Evolutionary conservation across 257 asterid species (phyloP), one percentile per base, ranked within the genome.

Genomic region (Ligustrum vulgare): DNA sequence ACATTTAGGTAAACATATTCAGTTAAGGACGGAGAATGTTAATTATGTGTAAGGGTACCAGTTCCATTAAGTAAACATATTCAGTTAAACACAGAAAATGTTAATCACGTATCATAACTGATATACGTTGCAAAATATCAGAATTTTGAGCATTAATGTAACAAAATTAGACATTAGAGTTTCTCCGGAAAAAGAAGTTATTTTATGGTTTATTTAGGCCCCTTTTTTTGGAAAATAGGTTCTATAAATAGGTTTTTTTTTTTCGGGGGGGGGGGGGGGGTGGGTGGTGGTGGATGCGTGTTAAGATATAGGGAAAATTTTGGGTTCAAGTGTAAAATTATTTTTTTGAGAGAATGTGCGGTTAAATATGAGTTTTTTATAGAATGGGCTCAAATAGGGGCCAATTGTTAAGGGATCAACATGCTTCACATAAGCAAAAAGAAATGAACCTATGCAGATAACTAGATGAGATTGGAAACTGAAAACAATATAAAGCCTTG

Each of bases 21-120:
- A n/a, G n/a, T n/a, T n/a, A n/a, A n/a, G n/a, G n/a, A n/a, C n/a
- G n/a, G n/a, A n/a, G n/a, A n/a, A n/a, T n/a, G n/a, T n/a, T n/a
- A n/a, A n/a, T n/a, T 95, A 95, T 82, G 91, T 91, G 75, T 93
- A 95, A 12, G 91, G 93, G 73, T 95, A 93, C 94, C 99, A 93
- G 94, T 70, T 70, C 76, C 62, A 81, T 49, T 10, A 73, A 76
- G 71, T n/a, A 72, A 58, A 75, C 45, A 58, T 18, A n/a, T 31
- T 78, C 68, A 76, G 69, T 72, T 2, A 60, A 60, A 34, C 66
- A 58, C 82, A 43, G 63, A 43, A 63, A 20, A 45, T 58, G 69
- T 12, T 20, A 51, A 66, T 45, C 28, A 13, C 35, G 2, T 33
- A 22, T 51, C 3, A 72, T 33, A 25, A 18, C 10, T 2, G 9